phyloP scores from a whole-genome alignment of 208 protist species.

The Leishmania tropica region DNA sequence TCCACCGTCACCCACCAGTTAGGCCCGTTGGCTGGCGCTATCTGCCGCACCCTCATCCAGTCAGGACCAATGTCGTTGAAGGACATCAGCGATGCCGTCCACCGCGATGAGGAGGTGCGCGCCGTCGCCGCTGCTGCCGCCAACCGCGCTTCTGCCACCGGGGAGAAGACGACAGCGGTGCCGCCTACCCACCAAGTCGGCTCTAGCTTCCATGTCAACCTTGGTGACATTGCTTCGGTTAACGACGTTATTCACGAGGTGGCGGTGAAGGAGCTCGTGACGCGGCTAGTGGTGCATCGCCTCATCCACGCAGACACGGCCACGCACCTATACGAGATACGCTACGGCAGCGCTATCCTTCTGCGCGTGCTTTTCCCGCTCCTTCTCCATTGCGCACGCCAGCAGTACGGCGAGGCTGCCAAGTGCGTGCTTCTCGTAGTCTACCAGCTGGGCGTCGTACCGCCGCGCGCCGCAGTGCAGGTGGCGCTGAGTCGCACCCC shows the following conservation, averaged over 20 bases:
- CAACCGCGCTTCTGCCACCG: slow-evolving; percentile 24
- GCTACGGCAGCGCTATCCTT: slow-evolving; percentile 58
- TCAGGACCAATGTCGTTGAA: slow-evolving; percentile 35
- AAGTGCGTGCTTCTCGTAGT: slow-evolving; percentile 55
- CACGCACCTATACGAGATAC: slow-evolving; percentile 50
- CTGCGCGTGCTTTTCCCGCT: slow-evolving; percentile 69
- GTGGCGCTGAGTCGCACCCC: slow-evolving; percentile 49
- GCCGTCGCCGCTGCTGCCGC: slow-evolving; percentile 26
- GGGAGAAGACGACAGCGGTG: slow-evolving; percentile 23
- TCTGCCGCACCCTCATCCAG: slow-evolving; percentile 37
- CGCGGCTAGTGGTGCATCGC: slow-evolving; percentile 77
- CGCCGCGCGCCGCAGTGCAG: slow-evolving; percentile 43
- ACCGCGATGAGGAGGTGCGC: slow-evolving; percentile 28
- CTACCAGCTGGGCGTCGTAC: slow-evolving; percentile 62
- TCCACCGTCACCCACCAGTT: slow-evolving; percentile 43
- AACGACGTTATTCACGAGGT: slow-evolving; percentile 45
- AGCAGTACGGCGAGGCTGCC: slow-evolving; percentile 58
- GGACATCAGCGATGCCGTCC: slow-evolving; percentile 28
- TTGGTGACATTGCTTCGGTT: slow-evolving; percentile 15
- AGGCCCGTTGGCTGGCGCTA: slow-evolving; percentile 43
- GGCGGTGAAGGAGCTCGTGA: slow-evolving; percentile 72
- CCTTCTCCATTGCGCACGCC: slow-evolving; percentile 45
- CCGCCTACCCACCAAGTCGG: slow-evolving; percentile 26
- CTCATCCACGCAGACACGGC: slow-evolving; percentile 40
- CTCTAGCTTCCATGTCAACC: slow-evolving; percentile 17